Conservation (phyloP, 345 rosid species). For the Adansonia digitata region DNA sequence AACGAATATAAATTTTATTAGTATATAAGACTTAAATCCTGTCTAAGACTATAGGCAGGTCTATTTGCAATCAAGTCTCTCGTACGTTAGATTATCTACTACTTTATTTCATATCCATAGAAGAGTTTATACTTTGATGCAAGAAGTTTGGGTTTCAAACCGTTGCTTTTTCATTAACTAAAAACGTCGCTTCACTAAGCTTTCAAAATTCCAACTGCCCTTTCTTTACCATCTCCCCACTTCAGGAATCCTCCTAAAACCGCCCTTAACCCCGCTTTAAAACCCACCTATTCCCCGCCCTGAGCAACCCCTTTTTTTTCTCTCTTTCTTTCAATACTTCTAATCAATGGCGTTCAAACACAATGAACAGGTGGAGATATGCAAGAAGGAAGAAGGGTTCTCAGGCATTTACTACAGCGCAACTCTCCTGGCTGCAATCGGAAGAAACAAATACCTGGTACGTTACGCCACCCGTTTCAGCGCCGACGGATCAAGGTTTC, state of each 20-base stretch:
- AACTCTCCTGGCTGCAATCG: constrained; percentile 23
- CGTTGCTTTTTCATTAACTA: too few relatives aligned
- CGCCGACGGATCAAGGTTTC: constrained; percentile 11
- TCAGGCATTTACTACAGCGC: constrained; percentile 17
- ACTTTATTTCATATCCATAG: too few relatives aligned
- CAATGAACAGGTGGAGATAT: constrained; percentile 22
- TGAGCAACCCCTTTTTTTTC: background rate
- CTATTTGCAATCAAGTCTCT: too few relatives aligned
- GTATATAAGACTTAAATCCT: too few relatives aligned
- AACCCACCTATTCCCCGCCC: too few relatives aligned
- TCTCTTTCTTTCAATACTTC: background rate
- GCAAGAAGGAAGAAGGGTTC: constrained; percentile 21
- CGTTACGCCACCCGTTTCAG: constrained; percentile 21
- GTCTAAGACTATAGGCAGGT: too few relatives aligned
- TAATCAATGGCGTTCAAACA: constrained; percentile 1
- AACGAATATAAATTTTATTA: too few relatives aligned
- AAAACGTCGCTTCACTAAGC: too few relatives aligned
- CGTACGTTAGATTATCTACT: too few relatives aligned
- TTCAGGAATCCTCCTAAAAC: background rate
- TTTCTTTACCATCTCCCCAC: background rate
- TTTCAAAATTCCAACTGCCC: background rate
- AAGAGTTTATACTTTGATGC: too few relatives aligned
- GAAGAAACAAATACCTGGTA: constrained; percentile 20
- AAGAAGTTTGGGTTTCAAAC: too few relatives aligned
- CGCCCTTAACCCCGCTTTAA: background rate